Percentiles rank a stretch among this genome's conserved stretches.
Conservation (phyloP, 2,329 filamentous ascomycete genomes). For the Xylariaceae sp. region DNA sequence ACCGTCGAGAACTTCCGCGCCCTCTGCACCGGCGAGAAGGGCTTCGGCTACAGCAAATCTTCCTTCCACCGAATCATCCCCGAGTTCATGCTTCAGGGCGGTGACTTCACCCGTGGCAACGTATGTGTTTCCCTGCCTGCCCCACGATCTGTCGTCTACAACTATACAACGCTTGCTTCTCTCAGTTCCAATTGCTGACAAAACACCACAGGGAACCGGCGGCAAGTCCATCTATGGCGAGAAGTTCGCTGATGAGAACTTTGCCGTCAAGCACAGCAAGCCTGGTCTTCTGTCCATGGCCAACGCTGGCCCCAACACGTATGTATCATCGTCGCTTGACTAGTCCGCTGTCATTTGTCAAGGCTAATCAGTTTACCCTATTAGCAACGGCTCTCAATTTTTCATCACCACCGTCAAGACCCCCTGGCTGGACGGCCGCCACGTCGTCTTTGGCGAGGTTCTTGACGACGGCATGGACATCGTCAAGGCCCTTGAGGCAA, state of each 20-base stretch:
- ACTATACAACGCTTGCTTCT: not conserved
- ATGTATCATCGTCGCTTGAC: conserved; percentile 28
- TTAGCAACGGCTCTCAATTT: conserved; percentile 96
- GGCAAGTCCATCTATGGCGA: conserved; percentile 94
- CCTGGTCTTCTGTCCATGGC: conserved; percentile 89
- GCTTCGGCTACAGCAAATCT: conserved; percentile 78
- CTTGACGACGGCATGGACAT: conserved; percentile 47
- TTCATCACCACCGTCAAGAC: conserved; percentile 94
- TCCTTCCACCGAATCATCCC: conserved; percentile 92
- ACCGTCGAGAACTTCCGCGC: conserved; percentile 81
- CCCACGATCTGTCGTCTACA: not conserved
- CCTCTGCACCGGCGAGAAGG: conserved; percentile 77
- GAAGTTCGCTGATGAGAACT: conserved; percentile 95
- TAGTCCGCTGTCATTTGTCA: not conserved
- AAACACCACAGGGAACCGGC: conserved; percentile 67
- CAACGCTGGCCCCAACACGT: conserved; percentile 93
- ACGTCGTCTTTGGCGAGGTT: conserved; percentile 82
- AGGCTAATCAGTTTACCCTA: conserved; percentile 15
- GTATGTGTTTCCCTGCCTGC: conserved; percentile 49
- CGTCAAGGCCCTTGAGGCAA: conserved; percentile 59
- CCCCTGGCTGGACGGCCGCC: conserved; percentile 76
- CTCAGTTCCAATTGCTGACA: not conserved
- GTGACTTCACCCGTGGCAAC: conserved; percentile 90
- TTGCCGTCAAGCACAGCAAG: conserved; percentile 66
- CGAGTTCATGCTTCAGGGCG: conserved; percentile 92